A percentile compares a stretch with the other conserved stretches of the same genome.
Evolutionary conservation across 2,329 filamentous ascomycete species (phyloP).

Genomic region (Eurotiales sp.): DNA sequence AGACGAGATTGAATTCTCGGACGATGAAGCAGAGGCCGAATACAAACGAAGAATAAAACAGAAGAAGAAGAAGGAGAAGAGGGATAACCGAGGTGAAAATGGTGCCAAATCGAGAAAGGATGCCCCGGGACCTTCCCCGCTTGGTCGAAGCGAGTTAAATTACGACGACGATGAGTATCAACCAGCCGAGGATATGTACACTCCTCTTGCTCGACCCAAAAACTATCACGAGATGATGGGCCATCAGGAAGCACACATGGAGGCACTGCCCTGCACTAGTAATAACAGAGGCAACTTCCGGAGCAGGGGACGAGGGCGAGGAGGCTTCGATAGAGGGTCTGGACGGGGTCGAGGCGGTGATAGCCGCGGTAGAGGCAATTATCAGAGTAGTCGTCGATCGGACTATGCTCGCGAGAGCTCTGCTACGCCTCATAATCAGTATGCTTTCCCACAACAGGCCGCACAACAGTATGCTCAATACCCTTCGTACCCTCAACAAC

Average conservation of each 20-base stretch:
- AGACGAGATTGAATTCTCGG: conserved; percentile 91
- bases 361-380: conserved; percentile 27
- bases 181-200: conserved; percentile 53
- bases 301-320: conserved; percentile 47
- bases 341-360: conserved; percentile 32
- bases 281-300: conserved; percentile 35
- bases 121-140: conserved; percentile 35
- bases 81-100: conserved; percentile 39
- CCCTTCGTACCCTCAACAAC: conserved; percentile 25
- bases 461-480: conserved; percentile 28
- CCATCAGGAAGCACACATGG: conserved; percentile 32
- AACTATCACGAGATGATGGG: conserved; percentile 56
- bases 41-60: conserved; percentile 68
- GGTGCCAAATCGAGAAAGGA: conserved; percentile 34
- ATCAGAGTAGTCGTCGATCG: conserved; percentile 21
- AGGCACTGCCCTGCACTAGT: conserved; percentile 23
- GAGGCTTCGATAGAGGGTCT: conserved; percentile 30
- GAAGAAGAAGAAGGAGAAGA: conserved; percentile 59
- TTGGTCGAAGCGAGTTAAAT: conserved; percentile 49
- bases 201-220: conserved; percentile 64
- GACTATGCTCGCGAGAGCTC: conserved; percentile 27
- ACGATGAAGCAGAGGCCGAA: conserved; percentile 89
- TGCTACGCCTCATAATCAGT: conserved; percentile 22
- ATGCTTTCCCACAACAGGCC: conserved; percentile 21
- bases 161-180: conserved; percentile 65